Evolutionary conservation across 331 rosid genomes (phyloP).

Genomic region (Prunus yedoensis): DNA sequence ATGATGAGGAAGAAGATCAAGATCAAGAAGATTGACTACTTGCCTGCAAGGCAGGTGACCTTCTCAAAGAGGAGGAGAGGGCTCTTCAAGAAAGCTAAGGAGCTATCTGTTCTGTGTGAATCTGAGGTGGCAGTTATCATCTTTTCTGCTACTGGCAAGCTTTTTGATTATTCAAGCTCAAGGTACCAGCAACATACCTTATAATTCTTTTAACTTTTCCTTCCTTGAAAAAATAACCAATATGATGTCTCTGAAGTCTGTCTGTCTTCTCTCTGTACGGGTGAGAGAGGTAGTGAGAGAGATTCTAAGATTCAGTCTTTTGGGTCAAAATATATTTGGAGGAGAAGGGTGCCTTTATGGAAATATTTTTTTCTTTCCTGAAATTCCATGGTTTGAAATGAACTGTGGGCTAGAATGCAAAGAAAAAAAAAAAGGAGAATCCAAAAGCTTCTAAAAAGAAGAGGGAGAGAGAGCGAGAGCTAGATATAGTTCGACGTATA

Average conservation of each 20-base stretch:
- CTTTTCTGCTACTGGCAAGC: constrained; percentile 73
- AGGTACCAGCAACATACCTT: constrained; percentile 34
- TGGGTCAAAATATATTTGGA: background rate
- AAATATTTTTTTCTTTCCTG: no score
- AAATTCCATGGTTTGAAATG: no score
- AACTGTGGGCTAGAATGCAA: background rate
- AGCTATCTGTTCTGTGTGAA: constrained; percentile 64
- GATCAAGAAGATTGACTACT: constrained; percentile 61
- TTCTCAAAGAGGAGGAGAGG: no score
- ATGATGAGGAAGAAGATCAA: constrained; percentile 53
- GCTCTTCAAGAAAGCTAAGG: constrained; percentile 68
- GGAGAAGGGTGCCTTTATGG: background rate
- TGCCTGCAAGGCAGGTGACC: constrained; percentile 38
- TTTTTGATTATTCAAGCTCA: constrained; percentile 47
- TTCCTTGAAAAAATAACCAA: background rate
- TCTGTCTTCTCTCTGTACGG: background rate
- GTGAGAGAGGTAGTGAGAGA: background rate
- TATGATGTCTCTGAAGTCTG: background rate
- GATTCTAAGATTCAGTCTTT: background rate
- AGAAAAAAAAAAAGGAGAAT: background rate
- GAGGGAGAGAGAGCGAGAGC: no score
- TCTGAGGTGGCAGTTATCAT: constrained; percentile 52
- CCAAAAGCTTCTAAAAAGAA: no score
- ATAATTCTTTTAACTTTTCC: background rate
- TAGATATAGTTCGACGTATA: background rate